Evolutionary conservation across 2,329 filamentous ascomycete genomes (phyloP), one percentile per base, ranked within the genome.

Genomic region (Celoporthe dispersa): DNA sequence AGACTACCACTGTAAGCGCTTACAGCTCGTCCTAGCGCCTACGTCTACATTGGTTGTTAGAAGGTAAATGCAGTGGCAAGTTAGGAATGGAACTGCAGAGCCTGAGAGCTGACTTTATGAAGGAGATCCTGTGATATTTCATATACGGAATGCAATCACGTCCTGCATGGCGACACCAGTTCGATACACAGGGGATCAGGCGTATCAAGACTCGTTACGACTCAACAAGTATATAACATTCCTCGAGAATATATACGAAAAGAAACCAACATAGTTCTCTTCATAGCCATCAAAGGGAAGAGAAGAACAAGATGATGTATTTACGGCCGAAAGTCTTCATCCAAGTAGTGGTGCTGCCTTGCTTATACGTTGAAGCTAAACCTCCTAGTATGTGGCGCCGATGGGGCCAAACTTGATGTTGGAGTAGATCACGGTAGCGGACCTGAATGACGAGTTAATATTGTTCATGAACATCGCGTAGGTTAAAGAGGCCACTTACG

Each of bases 391-490:
- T 7, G 73, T 75, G 7, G 70, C 73, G 53, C 71, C 67, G 31
- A 75, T 75, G 6, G 75, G 70, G 1, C 73, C 73, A 65, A 73
- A 73, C 67, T 74, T 75, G 64, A 75, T 73, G 63, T 75, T 74
- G 44, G 74, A 73, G 68, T 76, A 71, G 28, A 70, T 66, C 8
- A 73, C 69, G 33, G 67, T 83, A 31, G 81, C 82, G 19, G 68
- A 65, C 6, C 62, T 70, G 37, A 2, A 41, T 19, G 0, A 25
- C 74, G 68, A 67, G 64, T 74, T 73, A 75, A 77, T 80, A 85
- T 5, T 53, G 8, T 25, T 53, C 41, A 44, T 3, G 2, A 8
- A 22, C 16, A 22, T 19, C 44, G 19, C 8, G 48, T 8, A 51
- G 1, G 2, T 76, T 68, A 80, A 75, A 68, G n/a, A 75, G 74